These are phyloP conservation scores for Podosphaera xanthii DNA, from an alignment of 2,329 filamentous ascomycete genomes.

Conservation along the genomic window DNA sequence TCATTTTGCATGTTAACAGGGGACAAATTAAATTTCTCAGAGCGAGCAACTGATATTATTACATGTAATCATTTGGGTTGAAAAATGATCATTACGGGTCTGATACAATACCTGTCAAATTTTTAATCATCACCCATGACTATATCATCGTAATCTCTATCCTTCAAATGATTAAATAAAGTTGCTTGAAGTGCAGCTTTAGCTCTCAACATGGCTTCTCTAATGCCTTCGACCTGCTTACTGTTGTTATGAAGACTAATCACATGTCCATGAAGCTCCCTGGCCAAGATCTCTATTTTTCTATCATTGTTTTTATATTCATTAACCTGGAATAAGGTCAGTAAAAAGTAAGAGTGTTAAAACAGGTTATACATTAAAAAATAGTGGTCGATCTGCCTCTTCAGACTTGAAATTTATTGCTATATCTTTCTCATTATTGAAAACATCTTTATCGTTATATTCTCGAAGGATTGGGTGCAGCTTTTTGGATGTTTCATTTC, in stretches of 20 bases:
- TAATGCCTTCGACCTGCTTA: conserved; percentile 13
- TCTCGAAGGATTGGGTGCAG: conserved; percentile 14
- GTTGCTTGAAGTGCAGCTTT: conserved; percentile 15
- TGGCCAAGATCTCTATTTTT: conserved; percentile 10
- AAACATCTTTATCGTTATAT: conserved; percentile 1
- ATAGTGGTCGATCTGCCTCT: background rate
- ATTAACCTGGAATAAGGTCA: conserved; percentile 8
- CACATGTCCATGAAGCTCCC: conserved; percentile 14
- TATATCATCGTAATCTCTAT: conserved; percentile 13
- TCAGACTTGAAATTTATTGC: conserved; percentile 3
- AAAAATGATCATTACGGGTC: no score
- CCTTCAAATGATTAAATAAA: conserved; percentile 13
- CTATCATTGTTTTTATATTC: conserved; percentile 14
- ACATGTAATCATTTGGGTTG: no score
- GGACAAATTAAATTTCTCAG: no score
- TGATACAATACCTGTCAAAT: background rate
- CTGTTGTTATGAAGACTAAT: conserved; percentile 15
- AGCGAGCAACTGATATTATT: no score
- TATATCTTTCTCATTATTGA: conserved; percentile 6
- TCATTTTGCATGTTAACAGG: no score
- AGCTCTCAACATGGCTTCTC: conserved; percentile 12
- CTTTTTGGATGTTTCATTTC: conserved; percentile 21
- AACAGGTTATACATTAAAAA: background rate
- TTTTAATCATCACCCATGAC: conserved; percentile 11
- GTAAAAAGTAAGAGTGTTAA: background rate